Base-by-base conservation (phyloP, 306 rosid species). In the Citrullus amarus region DNA sequence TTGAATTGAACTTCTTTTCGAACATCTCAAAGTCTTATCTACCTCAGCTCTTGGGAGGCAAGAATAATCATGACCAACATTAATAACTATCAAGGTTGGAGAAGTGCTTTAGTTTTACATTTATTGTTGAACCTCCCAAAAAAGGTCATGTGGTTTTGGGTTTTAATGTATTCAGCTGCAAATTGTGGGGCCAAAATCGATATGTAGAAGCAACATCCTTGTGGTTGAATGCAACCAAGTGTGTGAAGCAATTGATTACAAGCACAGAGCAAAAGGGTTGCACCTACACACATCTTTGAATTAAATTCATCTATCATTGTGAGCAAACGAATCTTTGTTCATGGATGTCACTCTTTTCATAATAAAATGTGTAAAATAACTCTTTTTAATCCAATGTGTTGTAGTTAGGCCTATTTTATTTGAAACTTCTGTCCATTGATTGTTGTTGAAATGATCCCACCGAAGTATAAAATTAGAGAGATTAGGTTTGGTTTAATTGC, bases 151-250 rank as follows among this genome's bases (percentile, higher is more conserved):
- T 48, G 60, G 36, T 48, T 48, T 48, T 20, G 60, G 77, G 18
- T 48, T 72, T 72, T 50, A 46, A 72, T 72, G 77, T 46, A 22
- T 25, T 48, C 18, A 71, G 22, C 34, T 43, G 39, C 36, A 71
- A 71, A 71, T 44, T 69, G 36, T 69, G 75, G 75, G 75, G 44
- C 75, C 75, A 71, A 46, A 71, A 46, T 71, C 22, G 58, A 46
- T 6, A 48, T 44, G 76, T 25, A 30, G 76, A 46, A 71, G 76
- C 58, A 71, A 46, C 76, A 46, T 22, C 55, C 76, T 71, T 22
- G 36, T 71, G 76, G 38, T 71, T 71, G 30, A 71, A 46, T 71
- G 76, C 76, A 71, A 46, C 58, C 30, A 48, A 22, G 11, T 44
- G 54, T 66, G 43, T 70, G 39, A 22, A n/a, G 57, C 20, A 71